Percentiles rank a stretch among this genome's conserved stretches.
Conservation (phyloP, 2,329 filamentous ascomycete species). For the Alternaria rosae region DNA sequence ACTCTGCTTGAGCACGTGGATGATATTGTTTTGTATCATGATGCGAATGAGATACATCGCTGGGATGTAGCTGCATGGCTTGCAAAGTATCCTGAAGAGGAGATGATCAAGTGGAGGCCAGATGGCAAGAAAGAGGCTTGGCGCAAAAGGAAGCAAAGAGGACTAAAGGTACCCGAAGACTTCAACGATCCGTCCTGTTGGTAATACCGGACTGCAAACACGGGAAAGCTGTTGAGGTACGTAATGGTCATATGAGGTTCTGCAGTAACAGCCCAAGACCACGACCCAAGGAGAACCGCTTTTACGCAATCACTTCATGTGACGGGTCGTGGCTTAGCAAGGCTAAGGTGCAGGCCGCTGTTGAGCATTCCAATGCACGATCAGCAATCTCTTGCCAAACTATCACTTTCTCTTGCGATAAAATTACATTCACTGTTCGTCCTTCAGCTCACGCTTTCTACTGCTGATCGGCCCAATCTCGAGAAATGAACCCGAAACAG, state of each 20-base stretch:
- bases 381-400: not conserved
- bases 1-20: not conserved
- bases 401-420: not conserved
- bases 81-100: not conserved
- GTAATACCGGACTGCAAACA: not conserved
- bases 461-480: not conserved
- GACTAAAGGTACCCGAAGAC: not conserved
- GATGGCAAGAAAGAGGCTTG: fast-evolving
- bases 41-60: not conserved
- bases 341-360: not conserved
- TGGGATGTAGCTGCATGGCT: not conserved
- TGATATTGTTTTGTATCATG: not conserved
- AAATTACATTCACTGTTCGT: not conserved
- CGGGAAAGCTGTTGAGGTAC: not conserved
- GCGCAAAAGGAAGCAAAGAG: not conserved
- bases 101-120: not conserved
- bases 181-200: fast-evolving
- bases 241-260: not conserved
- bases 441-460: not conserved
- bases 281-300: not conserved
- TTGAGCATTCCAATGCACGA: not conserved
- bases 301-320: not conserved
- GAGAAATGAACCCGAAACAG: not conserved
- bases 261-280: not conserved
- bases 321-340: not conserved